phyloP scores from a whole-genome alignment of 345 rosid genomes.

The Stellera chamaejasme region DNA sequence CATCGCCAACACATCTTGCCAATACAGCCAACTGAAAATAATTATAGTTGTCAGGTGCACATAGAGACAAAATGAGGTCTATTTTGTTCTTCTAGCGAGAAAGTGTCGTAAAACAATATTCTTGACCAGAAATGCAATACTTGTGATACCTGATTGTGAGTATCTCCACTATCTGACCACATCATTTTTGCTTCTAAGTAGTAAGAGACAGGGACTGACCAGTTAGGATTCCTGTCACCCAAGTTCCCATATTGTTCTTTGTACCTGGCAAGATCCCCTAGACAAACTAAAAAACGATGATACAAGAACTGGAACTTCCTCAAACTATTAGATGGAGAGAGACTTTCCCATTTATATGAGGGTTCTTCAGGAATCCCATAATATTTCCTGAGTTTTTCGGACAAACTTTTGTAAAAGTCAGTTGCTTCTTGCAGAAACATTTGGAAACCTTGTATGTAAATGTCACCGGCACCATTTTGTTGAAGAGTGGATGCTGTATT shows the following conservation, averaged over 20 bases:
- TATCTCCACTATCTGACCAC: constrained; percentile 89
- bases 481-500: constrained; percentile 2
- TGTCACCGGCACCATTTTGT: constrained; percentile 19
- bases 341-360: constrained; percentile 19
- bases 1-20: constrained; percentile 85
- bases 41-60: constrained; percentile 5
- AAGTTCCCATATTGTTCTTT: constrained; percentile 53
- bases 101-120: not conserved
- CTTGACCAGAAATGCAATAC: not conserved
- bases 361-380: constrained; percentile 39
- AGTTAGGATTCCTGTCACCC: constrained; percentile 34
- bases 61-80: not conserved
- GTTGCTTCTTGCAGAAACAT: constrained; percentile 52
- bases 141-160: constrained; percentile 73
- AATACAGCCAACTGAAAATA: constrained; percentile 66
- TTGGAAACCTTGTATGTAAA: constrained; percentile 44
- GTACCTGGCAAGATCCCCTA: constrained; percentile 90
- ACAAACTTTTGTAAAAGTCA: constrained; percentile 46
- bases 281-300: constrained; percentile 83
- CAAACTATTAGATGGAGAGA: constrained; percentile 20
- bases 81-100: not conserved
- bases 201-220: constrained; percentile 74
- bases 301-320: constrained; percentile 52
- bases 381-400: constrained; percentile 34
- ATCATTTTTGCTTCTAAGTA: constrained; percentile 68